phyloP scores from a whole-genome alignment of 345 rosid species.

The Mercurialis annua region DNA sequence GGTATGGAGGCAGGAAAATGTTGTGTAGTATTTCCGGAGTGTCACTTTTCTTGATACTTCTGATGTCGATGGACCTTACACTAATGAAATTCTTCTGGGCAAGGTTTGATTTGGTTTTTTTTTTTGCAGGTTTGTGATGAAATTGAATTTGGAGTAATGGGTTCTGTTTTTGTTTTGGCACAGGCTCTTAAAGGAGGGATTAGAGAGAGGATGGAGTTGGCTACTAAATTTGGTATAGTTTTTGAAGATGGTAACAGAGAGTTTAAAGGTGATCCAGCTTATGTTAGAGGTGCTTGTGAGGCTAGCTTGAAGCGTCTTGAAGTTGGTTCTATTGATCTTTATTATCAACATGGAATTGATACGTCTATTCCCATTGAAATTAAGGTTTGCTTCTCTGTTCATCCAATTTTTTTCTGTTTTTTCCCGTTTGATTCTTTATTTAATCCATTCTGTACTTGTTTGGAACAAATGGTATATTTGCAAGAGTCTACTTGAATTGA shows the following conservation, averaged over 20 bases:
- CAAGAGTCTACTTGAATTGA: too few relatives aligned
- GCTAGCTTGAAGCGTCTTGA: constrained; percentile 59
- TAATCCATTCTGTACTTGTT: background rate
- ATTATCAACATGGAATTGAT: constrained; percentile 59
- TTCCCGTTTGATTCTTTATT: background rate
- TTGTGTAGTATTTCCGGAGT: too few relatives aligned
- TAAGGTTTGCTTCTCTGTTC: constrained; percentile 36
- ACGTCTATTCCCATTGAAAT: constrained; percentile 52
- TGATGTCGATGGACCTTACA: too few relatives aligned
- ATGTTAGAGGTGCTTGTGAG: constrained; percentile 54
- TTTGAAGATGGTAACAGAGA: constrained; percentile 24
- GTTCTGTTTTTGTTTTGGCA: too few relatives aligned
- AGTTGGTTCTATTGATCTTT: constrained; percentile 53
- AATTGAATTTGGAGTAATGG: too few relatives aligned
- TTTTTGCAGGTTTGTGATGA: too few relatives aligned
- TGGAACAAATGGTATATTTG: background rate
- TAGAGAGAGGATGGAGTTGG: constrained; percentile 52
- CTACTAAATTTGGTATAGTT: constrained; percentile 47
- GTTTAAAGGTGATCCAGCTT: constrained; percentile 49
- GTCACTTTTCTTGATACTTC: too few relatives aligned
- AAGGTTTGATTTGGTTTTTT: too few relatives aligned
- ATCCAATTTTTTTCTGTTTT: background rate
- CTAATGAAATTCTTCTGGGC: too few relatives aligned
- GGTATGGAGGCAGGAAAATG: too few relatives aligned
- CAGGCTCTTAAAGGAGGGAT: constrained; percentile 56